Evolutionary conservation across 2,329 filamentous ascomycete species (phyloP), one percentile per base, ranked within the genome.

Genomic region (Monosporascus cannonballus): DNA sequence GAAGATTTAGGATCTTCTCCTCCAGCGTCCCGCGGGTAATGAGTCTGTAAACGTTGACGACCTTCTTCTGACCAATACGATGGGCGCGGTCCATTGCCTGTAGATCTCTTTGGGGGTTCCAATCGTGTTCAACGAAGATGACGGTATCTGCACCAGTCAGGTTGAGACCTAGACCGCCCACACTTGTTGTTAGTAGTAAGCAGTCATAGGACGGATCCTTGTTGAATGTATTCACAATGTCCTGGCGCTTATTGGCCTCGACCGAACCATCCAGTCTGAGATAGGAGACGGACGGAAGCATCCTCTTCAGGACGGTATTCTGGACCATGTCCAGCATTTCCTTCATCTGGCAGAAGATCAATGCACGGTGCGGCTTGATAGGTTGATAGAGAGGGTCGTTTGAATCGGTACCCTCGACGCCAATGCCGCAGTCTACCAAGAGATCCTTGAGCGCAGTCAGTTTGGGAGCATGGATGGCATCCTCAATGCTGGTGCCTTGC

Each of bases 291-390:
- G 87, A 89, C 1, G 94, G 94, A n/a, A 99, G 80, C 72, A 97
- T 80, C 64, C 88, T 87, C 69, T 90, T 90, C 39, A 99, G 75
- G 1, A 99, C 94, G 53, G 93, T 92, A 63, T 88, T 90, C 67
- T 97, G 92, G 2, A 99, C 95, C 83, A 99, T 97, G 70, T 99
- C 94, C 24, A 99, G 80, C 95, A 99, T 99, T 70, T 99, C 94
- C 73, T 99, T 99, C 90, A 99, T 96, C 69, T 99, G 94, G 65
- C 94, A 99, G 78, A 99, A 99, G 60, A 99, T 88, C 27, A 99
- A 82, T 0, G 94, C 95, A 45, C 94, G 89, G 68, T 99, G 94
- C 30, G 93, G 94, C 56, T 94, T 96, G 68, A 99, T 95, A 41
- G 92, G 95, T 69, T 90, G 80, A 64, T 84, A 84, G 17, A 84